Evolutionary conservation across 352 stramenopile genomes (phyloP).

Genomic region (Halophytophthora polymorphica): DNA sequence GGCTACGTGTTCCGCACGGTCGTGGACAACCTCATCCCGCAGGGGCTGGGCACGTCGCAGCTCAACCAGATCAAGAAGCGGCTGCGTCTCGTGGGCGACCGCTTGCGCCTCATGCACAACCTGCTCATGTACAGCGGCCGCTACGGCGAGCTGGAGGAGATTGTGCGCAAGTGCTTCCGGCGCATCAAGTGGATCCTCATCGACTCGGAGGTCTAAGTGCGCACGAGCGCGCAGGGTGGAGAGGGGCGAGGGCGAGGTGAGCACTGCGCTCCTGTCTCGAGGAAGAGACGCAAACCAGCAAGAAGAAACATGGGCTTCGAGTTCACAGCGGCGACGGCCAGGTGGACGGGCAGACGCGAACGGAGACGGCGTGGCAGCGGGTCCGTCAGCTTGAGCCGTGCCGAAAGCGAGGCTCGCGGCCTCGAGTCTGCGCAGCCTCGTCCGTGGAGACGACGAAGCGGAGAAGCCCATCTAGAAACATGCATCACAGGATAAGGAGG

Average conservation of each 20-base stretch:
- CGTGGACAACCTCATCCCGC: conserved; percentile 84
- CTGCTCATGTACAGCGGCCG: conserved; percentile 87
- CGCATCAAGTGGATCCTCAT: conserved; percentile 92
- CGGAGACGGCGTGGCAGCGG: too few species aligned
- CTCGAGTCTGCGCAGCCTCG: too few species aligned
- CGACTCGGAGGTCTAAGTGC: conserved; percentile 81
- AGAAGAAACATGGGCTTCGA: not conserved
- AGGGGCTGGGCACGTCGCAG: conserved; percentile 75
- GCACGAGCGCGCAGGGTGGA: not conserved
- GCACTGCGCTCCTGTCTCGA: not conserved
- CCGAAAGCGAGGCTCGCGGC: too few species aligned
- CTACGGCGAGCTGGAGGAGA: conserved; percentile 81
- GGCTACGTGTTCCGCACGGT: conserved; percentile 86
- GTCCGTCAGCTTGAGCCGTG: too few species aligned
- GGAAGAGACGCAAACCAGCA: not conserved
- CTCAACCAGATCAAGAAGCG: conserved; percentile 89
- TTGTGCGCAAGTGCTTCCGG: conserved; percentile 90
- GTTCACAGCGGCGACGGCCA: too few species aligned
- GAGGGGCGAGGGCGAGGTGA: not conserved
- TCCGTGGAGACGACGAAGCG: too few species aligned
- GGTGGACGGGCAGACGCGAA: too few species aligned
- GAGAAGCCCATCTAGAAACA: too few species aligned
- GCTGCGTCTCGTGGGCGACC: conserved; percentile 80
- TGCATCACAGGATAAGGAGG: too few species aligned
- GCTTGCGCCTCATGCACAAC: conserved; percentile 87